Base-by-base conservation (phyloP, 495 filamentous ascomycete species). In the Pseudoneurospora amorphoporcata region DNA sequence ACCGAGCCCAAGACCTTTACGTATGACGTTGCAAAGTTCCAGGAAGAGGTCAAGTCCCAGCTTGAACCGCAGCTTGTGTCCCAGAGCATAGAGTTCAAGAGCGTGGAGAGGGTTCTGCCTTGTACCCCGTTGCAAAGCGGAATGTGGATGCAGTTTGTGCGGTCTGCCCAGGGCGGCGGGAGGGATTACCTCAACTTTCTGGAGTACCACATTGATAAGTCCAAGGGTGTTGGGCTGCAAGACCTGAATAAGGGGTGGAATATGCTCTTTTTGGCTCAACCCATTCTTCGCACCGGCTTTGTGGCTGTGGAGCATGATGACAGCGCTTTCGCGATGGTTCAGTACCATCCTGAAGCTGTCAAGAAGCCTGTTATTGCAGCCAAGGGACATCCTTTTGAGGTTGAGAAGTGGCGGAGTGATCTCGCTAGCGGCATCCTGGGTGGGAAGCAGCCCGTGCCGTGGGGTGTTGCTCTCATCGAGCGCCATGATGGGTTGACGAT, bases 211-310 rank as follows among this genome's bases (percentile, higher is more conserved):
- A 69, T 92, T 2, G 42, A 75, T 1, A 39, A 79, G 1, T 23
- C 23, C 23, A 23, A 69, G 38, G 23, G 29, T 8, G 12, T 61
- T 17, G 14, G 2, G 29, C 29, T 65, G 53, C 12, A 65, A 17
- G 53, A 65, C 14, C 73, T 94, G 4, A 81, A 75, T 39, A 47
- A 81, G 47, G 90, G 91, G 8, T 94, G 92, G 91, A 74, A 78
- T 17, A 75, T 76, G 17, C 81, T 91, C 29, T 79, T 82, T n/a
- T 73, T 76, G 2, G 76, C 81, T 2, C 84, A 89, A 75, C 88
- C 91, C 14, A 92, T 95, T 73, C 85, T 95, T 3, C 87, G 92
- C n/a, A 92, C 91, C 10, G 87, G 88, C 12, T 91, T 95, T 70
- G 73, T 86, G 4, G 81, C 88, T 14, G 76, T 93, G 29, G 87